Percentiles rank a stretch among this genome's conserved stretches.
These are phyloP conservation scores for Beauveria sp. DNA, from an alignment of 2,329 filamentous ascomycete species.

Conservation along the genomic window DNA sequence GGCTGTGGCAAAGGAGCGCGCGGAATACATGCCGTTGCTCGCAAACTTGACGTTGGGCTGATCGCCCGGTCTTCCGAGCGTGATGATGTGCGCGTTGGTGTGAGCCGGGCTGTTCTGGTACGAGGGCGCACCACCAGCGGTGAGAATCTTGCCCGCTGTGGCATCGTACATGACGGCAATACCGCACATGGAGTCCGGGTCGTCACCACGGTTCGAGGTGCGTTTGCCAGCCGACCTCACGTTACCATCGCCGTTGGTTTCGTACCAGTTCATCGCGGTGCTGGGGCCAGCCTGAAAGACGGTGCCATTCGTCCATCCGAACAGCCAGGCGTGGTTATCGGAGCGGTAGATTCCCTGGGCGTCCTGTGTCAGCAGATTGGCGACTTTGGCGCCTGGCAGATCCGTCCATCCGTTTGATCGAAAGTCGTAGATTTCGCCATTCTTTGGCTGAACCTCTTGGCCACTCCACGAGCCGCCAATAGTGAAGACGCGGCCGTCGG, in stretches of 20 bases:
- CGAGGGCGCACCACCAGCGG: conserved; percentile 39
- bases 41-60: not conserved
- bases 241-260: conserved; percentile 34
- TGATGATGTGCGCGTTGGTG: conserved; percentile 41
- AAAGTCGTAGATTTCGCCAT: conserved; percentile 48
- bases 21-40: conserved; percentile 24
- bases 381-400: conserved; percentile 34
- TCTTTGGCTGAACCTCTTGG: conserved; percentile 34
- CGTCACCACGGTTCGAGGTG: conserved; percentile 22
- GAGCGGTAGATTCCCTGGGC: conserved; percentile 42
- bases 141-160: conserved; percentile 48
- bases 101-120: conserved; percentile 38
- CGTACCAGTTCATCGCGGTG: conserved; percentile 50
- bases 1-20: conserved; percentile 36
- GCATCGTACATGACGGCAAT: conserved; percentile 52
- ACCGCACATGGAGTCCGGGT: conserved; percentile 45
- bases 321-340: conserved; percentile 27
- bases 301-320: conserved; percentile 37
- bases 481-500: conserved; percentile 47
- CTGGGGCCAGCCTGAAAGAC: conserved; percentile 50
- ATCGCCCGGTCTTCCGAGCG: conserved; percentile 27
- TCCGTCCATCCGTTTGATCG: conserved; percentile 37
- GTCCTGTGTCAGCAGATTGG: conserved; percentile 42
- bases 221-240: conserved; percentile 31
- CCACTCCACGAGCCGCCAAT: conserved; percentile 50